Percentiles rank a stretch among this genome's conserved stretches.
Conservation (phyloP, 345 rosid genomes). For the Pugionium dolabratum region DNA sequence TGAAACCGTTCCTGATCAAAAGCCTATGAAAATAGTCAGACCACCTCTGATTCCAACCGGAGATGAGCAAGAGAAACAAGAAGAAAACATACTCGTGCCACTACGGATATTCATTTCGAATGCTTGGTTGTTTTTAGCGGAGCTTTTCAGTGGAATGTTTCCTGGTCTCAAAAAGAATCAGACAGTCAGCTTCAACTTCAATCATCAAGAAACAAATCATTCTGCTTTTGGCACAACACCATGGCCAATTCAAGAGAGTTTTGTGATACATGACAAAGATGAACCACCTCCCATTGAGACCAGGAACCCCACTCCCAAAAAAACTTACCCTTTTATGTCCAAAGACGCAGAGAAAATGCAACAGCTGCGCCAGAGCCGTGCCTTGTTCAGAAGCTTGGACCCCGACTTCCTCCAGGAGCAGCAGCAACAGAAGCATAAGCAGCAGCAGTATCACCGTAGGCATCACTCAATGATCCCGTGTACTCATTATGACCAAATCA, state of each 20-base stretch:
- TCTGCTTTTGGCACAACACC: conserved; percentile 44
- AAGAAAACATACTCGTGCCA: conserved; percentile 74
- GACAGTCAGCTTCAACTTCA: conserved; percentile 54
- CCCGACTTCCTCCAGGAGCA: conserved; percentile 52
- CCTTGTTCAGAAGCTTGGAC: conserved; percentile 68
- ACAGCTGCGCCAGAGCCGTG: conserved; percentile 75
- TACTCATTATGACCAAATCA: conserved; percentile 65
- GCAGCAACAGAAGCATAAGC: conserved; percentile 48
- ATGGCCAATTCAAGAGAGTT: conserved; percentile 94
- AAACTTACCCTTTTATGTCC: conserved; percentile 90
- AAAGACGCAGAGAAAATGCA: conserved; percentile 84
- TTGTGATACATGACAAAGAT: conserved; percentile 59
- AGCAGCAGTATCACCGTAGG: conserved; percentile 57
- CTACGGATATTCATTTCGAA: conserved; percentile 55
- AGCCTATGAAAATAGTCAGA: conserved; percentile 52
- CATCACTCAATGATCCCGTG: conserved; percentile 63
- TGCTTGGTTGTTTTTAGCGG: conserved; percentile 56
- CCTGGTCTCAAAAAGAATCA: conserved; percentile 59
- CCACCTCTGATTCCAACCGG: conserved; percentile 73
- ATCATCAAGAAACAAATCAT: conserved; percentile 45
- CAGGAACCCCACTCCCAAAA: conserved; percentile 73
- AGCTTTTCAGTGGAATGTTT: conserved; percentile 66
- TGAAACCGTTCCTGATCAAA: conserved; percentile 43
- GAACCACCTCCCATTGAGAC: conserved; percentile 82
- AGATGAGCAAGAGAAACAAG: conserved; percentile 72